A percentile compares a stretch with the other conserved stretches of the same genome.
Conservation (phyloP, 2,329 filamentous ascomycete species). For the Chrysoporthe cubensis region DNA sequence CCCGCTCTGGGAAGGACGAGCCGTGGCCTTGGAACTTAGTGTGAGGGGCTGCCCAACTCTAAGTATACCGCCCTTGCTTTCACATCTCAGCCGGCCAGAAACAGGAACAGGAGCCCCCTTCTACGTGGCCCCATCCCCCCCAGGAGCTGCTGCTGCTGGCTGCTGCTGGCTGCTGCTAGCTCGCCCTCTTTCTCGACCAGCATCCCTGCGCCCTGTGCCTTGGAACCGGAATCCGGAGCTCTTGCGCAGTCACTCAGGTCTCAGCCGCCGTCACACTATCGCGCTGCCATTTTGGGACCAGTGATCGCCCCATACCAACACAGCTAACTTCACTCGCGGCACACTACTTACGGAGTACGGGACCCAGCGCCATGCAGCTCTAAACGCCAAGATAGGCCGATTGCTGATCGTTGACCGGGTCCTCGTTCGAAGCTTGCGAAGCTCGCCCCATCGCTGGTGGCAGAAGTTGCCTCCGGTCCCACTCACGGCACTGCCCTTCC, state of each 20-base stretch:
- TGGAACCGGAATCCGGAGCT: not conserved
- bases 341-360: not conserved
- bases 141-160: not conserved
- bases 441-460: slow-evolving; percentile 6
- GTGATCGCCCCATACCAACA: not conserved
- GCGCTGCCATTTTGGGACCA: not conserved
- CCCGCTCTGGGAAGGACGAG: not conserved
- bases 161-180: not conserved
- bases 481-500: slow-evolving; percentile 25
- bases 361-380: slow-evolving; percentile 16
- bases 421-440: not conserved
- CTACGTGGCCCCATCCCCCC: not conserved
- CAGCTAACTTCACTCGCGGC: not conserved
- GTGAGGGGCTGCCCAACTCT: not conserved
- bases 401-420: slow-evolving; percentile 6
- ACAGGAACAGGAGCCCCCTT: not conserved
- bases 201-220: not conserved
- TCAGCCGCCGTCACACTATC: slow-evolving; percentile 2
- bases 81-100: slow-evolving; percentile 1
- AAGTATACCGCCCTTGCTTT: not conserved
- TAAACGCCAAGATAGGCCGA: slow-evolving; percentile 11
- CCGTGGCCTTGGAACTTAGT: not conserved
- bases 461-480: slow-evolving; percentile 20
- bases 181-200: not conserved
- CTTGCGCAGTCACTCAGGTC: not conserved